Percentiles rank a stretch among this genome's conserved stretches.
These are phyloP conservation scores for Clitocybe nebularis DNA, from an alignment of 1,284 basidiomycete genomes.

Conservation along the genomic window DNA sequence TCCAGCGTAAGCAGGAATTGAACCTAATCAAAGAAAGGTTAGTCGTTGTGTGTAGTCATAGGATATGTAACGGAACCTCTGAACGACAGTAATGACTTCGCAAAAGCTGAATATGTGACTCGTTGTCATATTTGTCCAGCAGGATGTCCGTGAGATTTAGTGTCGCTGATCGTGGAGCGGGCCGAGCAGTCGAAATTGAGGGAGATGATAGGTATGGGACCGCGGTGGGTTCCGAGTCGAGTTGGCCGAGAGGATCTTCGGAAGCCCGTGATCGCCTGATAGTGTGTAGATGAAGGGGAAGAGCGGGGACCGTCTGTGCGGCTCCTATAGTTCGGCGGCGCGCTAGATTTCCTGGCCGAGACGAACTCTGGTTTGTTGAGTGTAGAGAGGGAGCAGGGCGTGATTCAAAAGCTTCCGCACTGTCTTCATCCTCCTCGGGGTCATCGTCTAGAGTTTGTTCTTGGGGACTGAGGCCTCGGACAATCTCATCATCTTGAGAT, in stretches of 20 bases:
- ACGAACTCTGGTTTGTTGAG: constrained; percentile 9
- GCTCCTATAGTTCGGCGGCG: constrained; percentile 50
- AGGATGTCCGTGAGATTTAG: constrained; percentile 48
- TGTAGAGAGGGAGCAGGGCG: constrained; percentile 14
- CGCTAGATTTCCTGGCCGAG: constrained; percentile 19
- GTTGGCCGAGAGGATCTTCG: constrained; percentile 71
- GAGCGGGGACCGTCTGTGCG: constrained; percentile 68
- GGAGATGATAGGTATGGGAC: constrained; percentile 66
- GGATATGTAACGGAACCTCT: constrained; percentile 51
- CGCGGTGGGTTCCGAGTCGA: constrained; percentile 42
- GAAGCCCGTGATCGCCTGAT: constrained; percentile 54
- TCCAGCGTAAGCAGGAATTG: constrained; percentile 88
- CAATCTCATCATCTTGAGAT: constrained; percentile 38
- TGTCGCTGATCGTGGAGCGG: constrained; percentile 40
- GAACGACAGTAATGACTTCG: constrained; percentile 89
- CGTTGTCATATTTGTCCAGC: constrained; percentile 62
- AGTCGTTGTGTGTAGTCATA: constrained; percentile 17
- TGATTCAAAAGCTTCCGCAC: constrained; percentile 24
- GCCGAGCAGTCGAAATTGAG: constrained; percentile 48
- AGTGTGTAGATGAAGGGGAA: constrained; percentile 54
- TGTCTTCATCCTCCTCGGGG: constrained; percentile 12
- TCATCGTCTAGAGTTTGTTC: constrained; percentile 29
- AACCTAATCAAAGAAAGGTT: constrained; percentile 41
- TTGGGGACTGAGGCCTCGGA: constrained; percentile 20
- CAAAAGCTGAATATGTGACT: constrained; percentile 72